These are phyloP conservation scores for Trichoderma erinaceum DNA, from an alignment of 495 filamentous ascomycete genomes.

Conservation along the genomic window DNA sequence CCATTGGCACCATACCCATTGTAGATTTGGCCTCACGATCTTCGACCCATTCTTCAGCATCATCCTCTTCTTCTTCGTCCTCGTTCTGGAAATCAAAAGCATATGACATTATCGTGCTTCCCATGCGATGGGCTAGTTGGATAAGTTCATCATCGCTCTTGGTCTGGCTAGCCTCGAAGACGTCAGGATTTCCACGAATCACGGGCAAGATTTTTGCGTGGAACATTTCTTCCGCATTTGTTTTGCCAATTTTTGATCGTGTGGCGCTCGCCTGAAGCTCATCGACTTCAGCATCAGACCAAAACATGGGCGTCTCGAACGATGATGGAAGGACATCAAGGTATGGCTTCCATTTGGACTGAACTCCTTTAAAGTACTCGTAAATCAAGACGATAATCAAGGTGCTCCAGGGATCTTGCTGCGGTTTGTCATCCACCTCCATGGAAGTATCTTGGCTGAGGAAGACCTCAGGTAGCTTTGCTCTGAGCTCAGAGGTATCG, in stretches of 20 bases:
- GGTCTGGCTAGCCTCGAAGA: conserved; percentile 40
- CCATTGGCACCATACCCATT: conserved; percentile 88
- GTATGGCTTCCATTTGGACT: conserved; percentile 73
- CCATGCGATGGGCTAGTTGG: conserved; percentile 67
- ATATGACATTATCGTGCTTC: conserved; percentile 87
- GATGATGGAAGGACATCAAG: conserved; percentile 68
- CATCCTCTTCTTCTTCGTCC: conserved; percentile 47
- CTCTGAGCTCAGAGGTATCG: conserved; percentile 34
- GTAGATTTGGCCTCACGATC: conserved; percentile 56
- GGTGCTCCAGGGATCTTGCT: conserved; percentile 37
- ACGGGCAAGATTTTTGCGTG: conserved; percentile 56
- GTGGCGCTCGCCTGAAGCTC: conserved; percentile 75
- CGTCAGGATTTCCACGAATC: conserved; percentile 30
- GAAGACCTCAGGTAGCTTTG: conserved; percentile 35
- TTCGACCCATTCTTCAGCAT: conserved; percentile 57
- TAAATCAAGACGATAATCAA: conserved; percentile 78
- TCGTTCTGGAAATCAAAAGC: conserved; percentile 72
- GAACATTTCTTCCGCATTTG: conserved; percentile 65
- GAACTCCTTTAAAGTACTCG: conserved; percentile 56
- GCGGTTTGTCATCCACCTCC: conserved; percentile 26
- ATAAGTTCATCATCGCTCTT: conserved; percentile 48
- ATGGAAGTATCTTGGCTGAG: conserved; percentile 26
- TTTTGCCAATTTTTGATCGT: conserved; percentile 68
- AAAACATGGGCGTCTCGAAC: conserved; percentile 91
- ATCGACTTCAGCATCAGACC: conserved; percentile 62